Evolutionary conservation across 2,329 filamentous ascomycete species (phyloP).

Genomic region (Fusarium illudens): DNA sequence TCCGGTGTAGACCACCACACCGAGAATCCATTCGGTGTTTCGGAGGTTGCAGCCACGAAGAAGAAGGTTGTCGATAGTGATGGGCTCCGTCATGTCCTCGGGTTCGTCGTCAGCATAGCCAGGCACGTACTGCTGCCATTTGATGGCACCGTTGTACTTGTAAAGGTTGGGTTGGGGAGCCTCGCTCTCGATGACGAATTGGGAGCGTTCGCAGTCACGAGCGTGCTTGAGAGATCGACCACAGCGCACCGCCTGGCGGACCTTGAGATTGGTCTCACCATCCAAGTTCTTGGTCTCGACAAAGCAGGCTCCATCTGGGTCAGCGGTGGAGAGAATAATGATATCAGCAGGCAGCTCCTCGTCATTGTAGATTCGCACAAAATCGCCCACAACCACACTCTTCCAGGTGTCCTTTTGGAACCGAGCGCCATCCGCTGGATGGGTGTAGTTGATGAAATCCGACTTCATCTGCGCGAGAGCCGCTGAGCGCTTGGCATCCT

Average conservation of each 20-base stretch:
- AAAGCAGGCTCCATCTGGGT: constrained; percentile 93
- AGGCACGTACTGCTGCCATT: constrained; percentile 80
- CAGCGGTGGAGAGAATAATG: constrained; percentile 90
- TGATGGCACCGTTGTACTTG: constrained; percentile 88
- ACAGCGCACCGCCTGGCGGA: constrained; percentile 88
- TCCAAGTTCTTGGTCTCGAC: constrained; percentile 98
- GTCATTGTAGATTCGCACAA: constrained; percentile 94
- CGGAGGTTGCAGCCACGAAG: constrained; percentile 91
- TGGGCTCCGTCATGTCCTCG: constrained; percentile 87
- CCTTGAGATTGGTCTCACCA: constrained; percentile 96
- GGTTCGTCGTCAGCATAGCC: constrained; percentile 68
- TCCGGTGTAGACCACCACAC: constrained; percentile 92
- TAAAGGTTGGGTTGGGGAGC: constrained; percentile 93
- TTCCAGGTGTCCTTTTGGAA: constrained; percentile 98
- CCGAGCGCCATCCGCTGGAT: constrained; percentile 72
- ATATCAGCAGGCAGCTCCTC: constrained; percentile 95
- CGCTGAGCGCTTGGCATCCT: constrained; percentile 46
- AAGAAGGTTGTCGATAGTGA: constrained; percentile 94
- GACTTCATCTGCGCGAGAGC: constrained; percentile 58
- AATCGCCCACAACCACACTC: constrained; percentile 92
- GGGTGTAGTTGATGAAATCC: constrained; percentile 76
- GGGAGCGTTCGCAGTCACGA: constrained; percentile 86
- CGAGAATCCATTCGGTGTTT: constrained; percentile 96
- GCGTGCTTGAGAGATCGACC: constrained; percentile 86
- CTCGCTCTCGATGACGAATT: constrained; percentile 91